phyloP scores from a whole-genome alignment of 441 rosid genomes.

The Arabidopsis lyrata region DNA sequence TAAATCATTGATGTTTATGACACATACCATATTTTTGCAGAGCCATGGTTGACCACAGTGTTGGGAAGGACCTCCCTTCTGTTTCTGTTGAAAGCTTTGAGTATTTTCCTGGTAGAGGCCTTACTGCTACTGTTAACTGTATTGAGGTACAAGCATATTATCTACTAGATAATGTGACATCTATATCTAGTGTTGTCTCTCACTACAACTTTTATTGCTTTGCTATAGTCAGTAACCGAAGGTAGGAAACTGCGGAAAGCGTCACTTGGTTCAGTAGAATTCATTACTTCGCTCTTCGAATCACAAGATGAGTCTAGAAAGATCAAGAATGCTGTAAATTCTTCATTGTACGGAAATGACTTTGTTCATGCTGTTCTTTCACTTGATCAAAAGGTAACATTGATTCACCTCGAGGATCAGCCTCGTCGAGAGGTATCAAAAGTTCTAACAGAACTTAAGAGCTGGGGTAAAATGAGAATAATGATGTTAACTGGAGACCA shows the following conservation, averaged over 20 bases:
- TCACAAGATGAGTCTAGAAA: slow-evolving; percentile 2
- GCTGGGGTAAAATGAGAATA: slow-evolving; percentile 61
- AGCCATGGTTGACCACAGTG: slow-evolving; percentile 94
- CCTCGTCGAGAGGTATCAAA: slow-evolving; percentile 78
- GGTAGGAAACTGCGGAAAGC: not conserved
- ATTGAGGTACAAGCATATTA: slow-evolving; percentile 54
- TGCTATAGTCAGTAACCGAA: not conserved
- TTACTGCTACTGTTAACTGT: slow-evolving; percentile 78
- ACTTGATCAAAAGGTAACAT: slow-evolving; percentile 50
- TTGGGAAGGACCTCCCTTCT: slow-evolving; percentile 87
- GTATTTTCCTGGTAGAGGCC: slow-evolving; percentile 95
- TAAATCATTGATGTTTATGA: not conserved
- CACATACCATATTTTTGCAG: slow-evolving; percentile 46
- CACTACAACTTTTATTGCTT: not conserved
- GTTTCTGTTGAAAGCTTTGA: slow-evolving; percentile 83
- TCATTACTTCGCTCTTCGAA: slow-evolving; percentile 20
- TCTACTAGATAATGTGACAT: not conserved
- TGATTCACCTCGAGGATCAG: slow-evolving; percentile 93
- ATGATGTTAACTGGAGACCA: slow-evolving; percentile 97
- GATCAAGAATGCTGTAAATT: slow-evolving; percentile 22
- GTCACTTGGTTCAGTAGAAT: slow-evolving; percentile 20
- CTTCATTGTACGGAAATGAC: slow-evolving; percentile 3
- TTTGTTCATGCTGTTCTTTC: slow-evolving; percentile 20
- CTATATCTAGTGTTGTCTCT: not conserved
- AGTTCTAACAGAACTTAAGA: slow-evolving; percentile 66